Percentiles rank a stretch among this genome's conserved stretches.
Conservation (phyloP, 306 rosid genomes). For the Vigna trinervia region DNA sequence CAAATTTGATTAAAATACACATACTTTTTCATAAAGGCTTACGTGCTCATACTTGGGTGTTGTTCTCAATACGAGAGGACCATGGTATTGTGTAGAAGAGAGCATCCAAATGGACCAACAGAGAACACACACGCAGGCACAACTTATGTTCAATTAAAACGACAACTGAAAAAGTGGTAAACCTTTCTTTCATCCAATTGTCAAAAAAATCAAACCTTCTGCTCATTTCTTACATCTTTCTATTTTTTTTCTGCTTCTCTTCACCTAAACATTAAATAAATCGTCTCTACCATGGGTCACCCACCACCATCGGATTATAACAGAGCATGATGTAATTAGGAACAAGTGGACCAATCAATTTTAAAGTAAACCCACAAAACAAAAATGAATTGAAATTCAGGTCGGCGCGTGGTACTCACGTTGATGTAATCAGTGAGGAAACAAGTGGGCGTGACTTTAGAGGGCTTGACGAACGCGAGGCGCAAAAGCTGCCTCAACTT, state of each 20-base stretch:
- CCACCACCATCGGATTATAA: too few species aligned
- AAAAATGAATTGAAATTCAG: too few species aligned
- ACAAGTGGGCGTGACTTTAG: slow-evolving; percentile 59
- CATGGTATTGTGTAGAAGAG: background rate
- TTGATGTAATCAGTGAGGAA: slow-evolving; percentile 70
- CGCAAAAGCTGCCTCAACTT: slow-evolving; percentile 62
- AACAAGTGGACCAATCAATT: too few species aligned
- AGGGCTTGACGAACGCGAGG: slow-evolving; percentile 67
- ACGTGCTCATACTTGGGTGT: background rate
- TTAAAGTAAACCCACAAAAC: too few species aligned
- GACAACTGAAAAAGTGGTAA: background rate
- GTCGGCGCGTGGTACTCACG: slow-evolving; percentile 47
- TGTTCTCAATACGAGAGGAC: background rate
- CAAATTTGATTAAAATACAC: background rate
- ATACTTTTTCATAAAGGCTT: background rate
- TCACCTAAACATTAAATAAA: too few species aligned
- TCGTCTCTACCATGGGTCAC: too few species aligned
- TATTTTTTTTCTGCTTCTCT: too few species aligned
- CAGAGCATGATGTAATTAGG: too few species aligned
- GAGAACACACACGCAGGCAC: background rate
- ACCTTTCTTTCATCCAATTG: background rate
- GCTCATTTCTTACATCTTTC: too few species aligned
- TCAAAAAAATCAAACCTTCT: slow-evolving; percentile 18
- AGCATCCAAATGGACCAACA: background rate
- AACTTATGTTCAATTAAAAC: slow-evolving; percentile 10